Evolutionary conservation across 2,329 filamentous ascomycete genomes (phyloP).

Genomic region (Penicillium hesseltinei): DNA sequence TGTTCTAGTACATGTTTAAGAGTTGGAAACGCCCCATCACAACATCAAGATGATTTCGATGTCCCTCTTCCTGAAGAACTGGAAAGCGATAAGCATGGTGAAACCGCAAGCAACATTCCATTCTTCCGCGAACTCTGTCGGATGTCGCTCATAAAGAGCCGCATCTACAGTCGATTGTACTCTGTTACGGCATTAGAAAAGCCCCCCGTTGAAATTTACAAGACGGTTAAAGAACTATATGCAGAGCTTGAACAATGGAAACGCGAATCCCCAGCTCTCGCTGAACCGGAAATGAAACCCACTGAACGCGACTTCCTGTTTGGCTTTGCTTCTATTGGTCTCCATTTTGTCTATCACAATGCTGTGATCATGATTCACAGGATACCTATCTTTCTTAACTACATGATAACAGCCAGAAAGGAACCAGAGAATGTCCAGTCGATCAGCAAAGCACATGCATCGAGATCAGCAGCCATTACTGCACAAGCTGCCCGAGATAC

Average conservation of each 20-base stretch:
- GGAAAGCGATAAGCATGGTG: slow-evolving; percentile 81
- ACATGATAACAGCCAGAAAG: slow-evolving; percentile 76
- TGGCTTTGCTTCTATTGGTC: slow-evolving; percentile 82
- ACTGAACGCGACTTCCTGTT: slow-evolving; percentile 81
- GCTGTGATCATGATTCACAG: slow-evolving; percentile 93
- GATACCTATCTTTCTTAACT: slow-evolving; percentile 86
- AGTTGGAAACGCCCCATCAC: slow-evolving; percentile 64
- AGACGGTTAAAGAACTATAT: slow-evolving; percentile 87
- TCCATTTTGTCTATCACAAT: slow-evolving; percentile 95
- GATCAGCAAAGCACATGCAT: slow-evolving; percentile 75
- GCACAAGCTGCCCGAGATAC: slow-evolving; percentile 86
- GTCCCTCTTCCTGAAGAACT: slow-evolving; percentile 86
- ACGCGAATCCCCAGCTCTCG: slow-evolving; percentile 81
- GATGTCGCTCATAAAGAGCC: slow-evolving; percentile 83
- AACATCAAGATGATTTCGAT: slow-evolving; percentile 80
- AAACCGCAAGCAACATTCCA: slow-evolving; percentile 82
- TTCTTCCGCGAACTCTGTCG: slow-evolving; percentile 91
- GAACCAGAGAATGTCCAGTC: slow-evolving; percentile 50
- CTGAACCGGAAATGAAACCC: slow-evolving; percentile 84
- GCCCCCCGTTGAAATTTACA: slow-evolving; percentile 74
- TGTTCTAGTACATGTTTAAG: slow-evolving; percentile 59
- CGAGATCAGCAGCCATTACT: slow-evolving; percentile 81
- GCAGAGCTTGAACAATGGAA: slow-evolving; percentile 87
- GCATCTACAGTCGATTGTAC: slow-evolving; percentile 85
- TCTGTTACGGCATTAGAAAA: slow-evolving; percentile 84